Percentiles rank a stretch among this genome's conserved stretches.
Conservation (phyloP, 108 stramenopile genomes). For the Asterionellopsis glacialis region DNA sequence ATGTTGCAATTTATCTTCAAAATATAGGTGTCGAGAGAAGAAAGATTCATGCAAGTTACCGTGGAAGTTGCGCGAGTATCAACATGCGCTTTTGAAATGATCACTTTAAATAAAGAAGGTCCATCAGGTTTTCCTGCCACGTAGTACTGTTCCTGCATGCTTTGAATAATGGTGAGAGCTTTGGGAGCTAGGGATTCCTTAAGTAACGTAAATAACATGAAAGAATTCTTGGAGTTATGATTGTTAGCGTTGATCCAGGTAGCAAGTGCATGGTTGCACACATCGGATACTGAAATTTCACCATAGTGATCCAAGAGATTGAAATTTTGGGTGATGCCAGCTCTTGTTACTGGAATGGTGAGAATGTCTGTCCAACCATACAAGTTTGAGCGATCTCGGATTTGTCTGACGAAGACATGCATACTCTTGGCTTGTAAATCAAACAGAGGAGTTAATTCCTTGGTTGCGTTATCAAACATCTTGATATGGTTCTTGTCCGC, state of each 20-base stretch:
- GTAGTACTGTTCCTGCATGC: slow-evolving; percentile 5
- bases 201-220: slow-evolving; percentile 6
- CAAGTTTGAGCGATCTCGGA: not conserved
- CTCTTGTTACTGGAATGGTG: not conserved
- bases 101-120: not conserved
- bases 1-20: slow-evolving; percentile 11
- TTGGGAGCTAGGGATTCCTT: slow-evolving; percentile 14
- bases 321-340: not conserved
- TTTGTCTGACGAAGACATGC: slow-evolving; percentile 1
- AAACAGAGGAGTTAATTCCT: not conserved
- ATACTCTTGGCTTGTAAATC: not conserved
- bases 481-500: not conserved
- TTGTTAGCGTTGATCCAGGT: not conserved
- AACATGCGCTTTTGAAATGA: not conserved
- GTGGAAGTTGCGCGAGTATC: no score
- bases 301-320: slow-evolving; percentile 6
- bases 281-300: not conserved
- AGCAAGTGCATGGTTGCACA: not conserved
- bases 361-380: not conserved
- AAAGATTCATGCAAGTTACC: slow-evolving; percentile 9
- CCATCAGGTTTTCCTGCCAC: slow-evolving; percentile 3
- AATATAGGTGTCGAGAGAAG: slow-evolving; percentile 17
- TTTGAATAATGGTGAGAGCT: slow-evolving; percentile 10
- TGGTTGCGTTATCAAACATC: not conserved
- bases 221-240: not conserved